phyloP scores from a whole-genome alignment of 768 basidiomycete species.

The Trametes coccinea region DNA sequence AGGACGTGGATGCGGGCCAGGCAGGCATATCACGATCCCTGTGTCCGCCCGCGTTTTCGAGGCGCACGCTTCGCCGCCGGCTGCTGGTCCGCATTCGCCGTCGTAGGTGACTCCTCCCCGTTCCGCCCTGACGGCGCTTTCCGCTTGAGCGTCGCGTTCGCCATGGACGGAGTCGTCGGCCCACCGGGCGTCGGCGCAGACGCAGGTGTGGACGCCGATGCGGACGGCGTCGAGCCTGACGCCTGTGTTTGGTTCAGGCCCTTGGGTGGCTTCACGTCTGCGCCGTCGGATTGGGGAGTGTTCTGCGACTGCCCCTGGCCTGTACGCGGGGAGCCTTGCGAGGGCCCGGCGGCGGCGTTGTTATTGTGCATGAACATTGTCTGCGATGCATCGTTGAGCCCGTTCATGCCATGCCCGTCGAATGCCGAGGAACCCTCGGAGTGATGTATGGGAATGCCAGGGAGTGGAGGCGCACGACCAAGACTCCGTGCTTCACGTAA shows the following conservation, averaged over 20 bases:
- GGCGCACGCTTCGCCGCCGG: constrained; percentile 50
- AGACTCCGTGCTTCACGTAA: constrained; percentile 36
- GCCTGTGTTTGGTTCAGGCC: constrained; percentile 45
- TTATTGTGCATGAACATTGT: constrained; percentile 9
- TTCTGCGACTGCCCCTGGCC: constrained; percentile 44
- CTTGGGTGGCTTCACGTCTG: constrained; percentile 62
- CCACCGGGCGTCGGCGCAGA: constrained; percentile 28
- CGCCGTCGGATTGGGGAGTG: constrained; percentile 46
- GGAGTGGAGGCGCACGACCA: constrained; percentile 9
- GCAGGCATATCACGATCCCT: constrained; percentile 28
- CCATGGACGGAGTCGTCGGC: constrained; percentile 31
- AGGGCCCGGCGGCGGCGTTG: constrained; percentile 30
- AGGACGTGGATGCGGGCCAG: too few relatives aligned
- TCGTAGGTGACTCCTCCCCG: constrained; percentile 52
- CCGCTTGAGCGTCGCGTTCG: constrained; percentile 36
- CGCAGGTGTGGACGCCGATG: constrained; percentile 32
- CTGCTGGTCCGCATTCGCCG: constrained; percentile 44
- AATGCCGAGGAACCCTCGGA: constrained; percentile 5
- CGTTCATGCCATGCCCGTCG: constrained; percentile 14
- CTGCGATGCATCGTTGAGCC: constrained; percentile 5
- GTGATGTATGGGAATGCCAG: constrained; percentile 4
- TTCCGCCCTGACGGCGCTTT: constrained; percentile 26
- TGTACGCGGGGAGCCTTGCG: constrained; percentile 32
- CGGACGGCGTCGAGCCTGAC: constrained; percentile 27
- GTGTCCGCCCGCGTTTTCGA: constrained; percentile 58